Base-by-base conservation (phyloP, 176 grass and related monocot genomes). In the Themeda triandra region DNA sequence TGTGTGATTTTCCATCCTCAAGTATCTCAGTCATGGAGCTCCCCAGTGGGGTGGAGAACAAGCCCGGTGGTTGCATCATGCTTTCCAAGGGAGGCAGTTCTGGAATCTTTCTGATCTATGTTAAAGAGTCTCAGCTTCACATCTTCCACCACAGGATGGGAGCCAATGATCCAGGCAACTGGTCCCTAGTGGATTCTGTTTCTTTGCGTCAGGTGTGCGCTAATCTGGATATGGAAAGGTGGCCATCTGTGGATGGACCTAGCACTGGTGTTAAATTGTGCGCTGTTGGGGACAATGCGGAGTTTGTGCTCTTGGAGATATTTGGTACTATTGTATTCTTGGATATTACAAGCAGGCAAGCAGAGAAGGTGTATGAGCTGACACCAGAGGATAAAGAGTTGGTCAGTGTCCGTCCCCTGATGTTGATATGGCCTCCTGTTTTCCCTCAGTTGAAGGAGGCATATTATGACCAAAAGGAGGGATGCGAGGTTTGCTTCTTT, bases 341-440 rank as follows among this genome's bases (percentile, higher is more conserved):
- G 45, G 46, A 81, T 70, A 54, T 70, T 37, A 13, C 13, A 39
- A 81, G 1, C 65, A 81, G 33, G 46, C 64, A 69, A 31, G 45
- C 66, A 39, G 79, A 70, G 46, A 70, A 69, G 65, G 79, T 54
- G 4, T 81, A 81, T 81, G 45, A 53, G 31, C 32, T 81, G 21
- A 54, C 45, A 69, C 79, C 21, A 36, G 79, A 80, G 19, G 42
- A 80, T 49, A 68, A 53, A 30, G 63, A 51, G 21, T 68, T 80
- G 42, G 18, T 80, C 65, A 80, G 29, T 36, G 7, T 68, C 29
- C 19, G 63, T 15, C 63, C 78, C 1, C 49, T 80, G 42, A 68
- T 80, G 63, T 48, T 33, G 42, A 68, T 51, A 51, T 80, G 78
- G 78, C 78, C 63, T 36, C 78, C 78, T 68, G 42, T 68, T 44